Conservation (phyloP, 108 stramenopile genomes). For the Cylindrotheca closterium region DNA sequence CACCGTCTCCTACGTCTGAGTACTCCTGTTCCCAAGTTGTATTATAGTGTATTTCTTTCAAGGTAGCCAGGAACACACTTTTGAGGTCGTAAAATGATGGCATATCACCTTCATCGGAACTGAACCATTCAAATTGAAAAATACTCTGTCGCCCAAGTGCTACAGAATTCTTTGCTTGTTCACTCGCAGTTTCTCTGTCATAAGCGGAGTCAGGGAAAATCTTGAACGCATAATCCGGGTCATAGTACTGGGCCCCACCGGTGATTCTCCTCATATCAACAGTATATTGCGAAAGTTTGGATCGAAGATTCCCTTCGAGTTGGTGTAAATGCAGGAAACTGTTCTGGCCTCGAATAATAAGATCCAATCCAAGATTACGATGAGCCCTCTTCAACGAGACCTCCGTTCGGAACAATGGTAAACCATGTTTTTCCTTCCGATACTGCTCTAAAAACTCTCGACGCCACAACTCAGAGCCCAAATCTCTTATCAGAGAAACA, state of each 20-base stretch:
- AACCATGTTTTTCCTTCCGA: constrained; percentile 22
- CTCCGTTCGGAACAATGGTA: constrained; percentile 24
- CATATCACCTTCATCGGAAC: not conserved
- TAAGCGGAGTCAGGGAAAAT: constrained; percentile 41
- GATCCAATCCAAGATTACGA: not conserved
- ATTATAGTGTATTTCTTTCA: constrained; percentile 4
- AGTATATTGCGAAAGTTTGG: not conserved
- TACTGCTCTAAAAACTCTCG: constrained; percentile 29
- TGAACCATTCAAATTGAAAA: constrained; percentile 42
- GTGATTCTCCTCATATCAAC: constrained; percentile 2
- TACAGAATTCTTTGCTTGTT: constrained; percentile 61
- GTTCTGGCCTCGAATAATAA: constrained; percentile 1
- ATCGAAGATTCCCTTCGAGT: constrained; percentile 1
- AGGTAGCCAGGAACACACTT: not conserved
- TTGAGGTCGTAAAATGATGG: constrained; percentile 11
- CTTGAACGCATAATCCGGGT: constrained; percentile 2
- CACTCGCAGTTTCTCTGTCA: constrained; percentile 47
- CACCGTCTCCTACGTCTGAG: constrained; percentile 21
- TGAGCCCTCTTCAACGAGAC: not conserved
- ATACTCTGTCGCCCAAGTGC: constrained; percentile 61
- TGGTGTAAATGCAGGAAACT: constrained; percentile 3
- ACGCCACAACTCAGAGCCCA: constrained; percentile 14
- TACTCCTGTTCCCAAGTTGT: not conserved
- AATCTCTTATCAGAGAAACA: constrained; percentile 1
- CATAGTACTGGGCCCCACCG: constrained; percentile 15